Evolutionary conservation across 352 stramenopile species (phyloP).

Genomic region (Phytophthora fragariaefolia): DNA sequence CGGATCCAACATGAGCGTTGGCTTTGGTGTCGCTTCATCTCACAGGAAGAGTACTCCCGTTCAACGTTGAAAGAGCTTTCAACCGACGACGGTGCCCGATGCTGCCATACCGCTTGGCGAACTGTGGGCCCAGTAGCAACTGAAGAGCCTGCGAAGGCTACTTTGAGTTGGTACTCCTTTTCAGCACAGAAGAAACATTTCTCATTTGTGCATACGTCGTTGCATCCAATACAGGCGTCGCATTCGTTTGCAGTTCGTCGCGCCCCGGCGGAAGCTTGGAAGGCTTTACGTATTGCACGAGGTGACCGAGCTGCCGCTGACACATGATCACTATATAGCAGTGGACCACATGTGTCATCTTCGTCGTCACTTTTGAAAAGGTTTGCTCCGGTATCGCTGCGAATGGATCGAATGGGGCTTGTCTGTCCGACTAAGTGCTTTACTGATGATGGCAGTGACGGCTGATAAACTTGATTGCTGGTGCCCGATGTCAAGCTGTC

Average conservation of each 20-base stretch:
- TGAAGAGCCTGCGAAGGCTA: conserved; percentile 49
- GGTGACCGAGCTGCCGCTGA: conserved; percentile 21
- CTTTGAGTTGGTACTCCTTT: conserved; percentile 74
- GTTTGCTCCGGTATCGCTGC: conserved; percentile 12
- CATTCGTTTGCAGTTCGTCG: conserved; percentile 53
- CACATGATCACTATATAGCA: conserved; percentile 24
- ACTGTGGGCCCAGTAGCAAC: conserved; percentile 25
- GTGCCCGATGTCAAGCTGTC: conserved; percentile 12
- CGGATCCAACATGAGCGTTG: conserved; percentile 92
- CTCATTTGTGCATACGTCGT: conserved; percentile 71
- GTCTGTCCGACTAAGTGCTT: conserved; percentile 17
- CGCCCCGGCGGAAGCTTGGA: conserved; percentile 31
- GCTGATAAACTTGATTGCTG: conserved; percentile 20
- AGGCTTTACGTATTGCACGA: conserved; percentile 19
- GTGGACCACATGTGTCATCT: conserved; percentile 14
- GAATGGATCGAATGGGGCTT: conserved; percentile 20
- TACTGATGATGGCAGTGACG: conserved; percentile 17
- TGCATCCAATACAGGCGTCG: conserved; percentile 81
- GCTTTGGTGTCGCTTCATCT: conserved; percentile 86
- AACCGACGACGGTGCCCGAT: conserved; percentile 29
- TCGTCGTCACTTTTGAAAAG: conserved; percentile 23
- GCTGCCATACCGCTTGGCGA: conserved; percentile 35
- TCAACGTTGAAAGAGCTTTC: conserved; percentile 47
- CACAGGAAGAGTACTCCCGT: conserved; percentile 87
- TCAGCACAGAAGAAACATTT: conserved; percentile 78